Evolutionary conservation across 2,329 filamentous ascomycete genomes (phyloP), one percentile per base, ranked within the genome.

Genomic region (Anthostomella pinea): DNA sequence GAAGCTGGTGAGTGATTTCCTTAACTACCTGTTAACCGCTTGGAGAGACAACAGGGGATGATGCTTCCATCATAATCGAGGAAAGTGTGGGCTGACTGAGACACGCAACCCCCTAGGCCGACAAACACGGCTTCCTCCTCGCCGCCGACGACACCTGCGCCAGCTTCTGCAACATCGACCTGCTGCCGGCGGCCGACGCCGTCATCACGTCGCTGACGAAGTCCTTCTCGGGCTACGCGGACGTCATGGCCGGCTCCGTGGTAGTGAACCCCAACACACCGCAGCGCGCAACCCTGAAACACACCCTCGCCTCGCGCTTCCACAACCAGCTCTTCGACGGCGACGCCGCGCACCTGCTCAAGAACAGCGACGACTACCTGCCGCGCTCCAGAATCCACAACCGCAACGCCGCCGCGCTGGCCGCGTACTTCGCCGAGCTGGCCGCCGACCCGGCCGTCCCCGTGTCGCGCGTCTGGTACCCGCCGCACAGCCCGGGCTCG

Each of bases 211-310:
- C 51, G 2, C 35, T 79, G 11, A 79, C 75, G n/a, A 81, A 81
- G 54, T 66, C 67, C 2, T 80, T 82, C 50, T 75, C 62, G 41
- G 78, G 78, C 11, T 69, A 69, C 41, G 66, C 73, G 15, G 67
- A 81, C 47, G 39, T 51, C 10, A 48, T 54, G 39, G 50, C 40
- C 10, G 51, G 51, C 11, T 52, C 45, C 6, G 23, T 51, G 8
- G 45, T 39, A n/a, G 18, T 56, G 23, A 56, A 56, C 30, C 53
- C 53, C 2, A 45, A 42, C 19, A 20, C 19, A 13, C 24, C 14
- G 15, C 33, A 30, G n/a, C 49, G 53, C 36, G 6, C 32, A 7
- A 11, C 31, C 5, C 37, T 54, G 22, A 49, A 49, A 34, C 42
- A 23, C 2, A 16, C 51, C 0, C 49, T 68, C 33, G 33, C 33